A percentile compares a stretch with the other conserved stretches of the same genome.
phyloP scores from a whole-genome alignment of 2,329 filamentous ascomycete species.

The Xylariales sp. region DNA sequence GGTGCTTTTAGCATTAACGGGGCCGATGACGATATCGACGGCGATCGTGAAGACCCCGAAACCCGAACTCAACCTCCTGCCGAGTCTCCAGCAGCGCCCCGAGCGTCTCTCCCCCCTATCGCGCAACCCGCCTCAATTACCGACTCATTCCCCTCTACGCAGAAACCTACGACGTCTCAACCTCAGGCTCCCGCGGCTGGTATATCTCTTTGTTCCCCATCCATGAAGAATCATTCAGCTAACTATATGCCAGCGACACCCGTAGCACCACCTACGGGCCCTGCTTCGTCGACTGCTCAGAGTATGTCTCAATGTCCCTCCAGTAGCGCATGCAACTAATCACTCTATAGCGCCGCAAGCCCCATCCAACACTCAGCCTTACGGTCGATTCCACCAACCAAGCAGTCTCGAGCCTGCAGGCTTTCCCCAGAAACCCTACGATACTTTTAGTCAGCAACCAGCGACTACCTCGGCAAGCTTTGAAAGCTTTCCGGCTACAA shows the following conservation, averaged over 20 bases:
- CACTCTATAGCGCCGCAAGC: conserved; percentile 62
- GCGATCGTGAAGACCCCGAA: conserved; percentile 94
- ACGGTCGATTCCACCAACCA: conserved; percentile 75
- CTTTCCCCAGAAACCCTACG: conserved; percentile 82
- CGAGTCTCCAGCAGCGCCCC: conserved; percentile 85
- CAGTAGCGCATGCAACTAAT: conserved; percentile 52
- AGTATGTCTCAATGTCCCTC: conserved; percentile 47
- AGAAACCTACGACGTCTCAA: conserved; percentile 64
- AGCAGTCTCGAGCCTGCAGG: conserved; percentile 70
- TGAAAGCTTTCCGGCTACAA: conserved; percentile 69
- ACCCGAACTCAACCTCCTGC: conserved; percentile 93
- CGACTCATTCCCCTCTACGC: conserved; percentile 63
- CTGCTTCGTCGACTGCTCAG: conserved; percentile 43
- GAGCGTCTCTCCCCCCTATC: conserved; percentile 85
- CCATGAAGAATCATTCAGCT: conserved; percentile 34
- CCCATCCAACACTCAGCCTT: conserved; percentile 71
- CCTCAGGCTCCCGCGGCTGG: conserved; percentile 52
- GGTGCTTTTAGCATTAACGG: conserved; percentile 93
- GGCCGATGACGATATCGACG: conserved; percentile 88
- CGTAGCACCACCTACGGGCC: conserved; percentile 47
- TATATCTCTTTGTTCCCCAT: conserved; percentile 39
- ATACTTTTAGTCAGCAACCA: conserved; percentile 82
- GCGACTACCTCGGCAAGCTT: conserved; percentile 60
- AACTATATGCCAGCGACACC: conserved; percentile 46
- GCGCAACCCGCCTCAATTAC: conserved; percentile 65